Evolutionary conservation across 257 asterid genomes (phyloP).

Genomic region (Solanum corneliomulleri): DNA sequence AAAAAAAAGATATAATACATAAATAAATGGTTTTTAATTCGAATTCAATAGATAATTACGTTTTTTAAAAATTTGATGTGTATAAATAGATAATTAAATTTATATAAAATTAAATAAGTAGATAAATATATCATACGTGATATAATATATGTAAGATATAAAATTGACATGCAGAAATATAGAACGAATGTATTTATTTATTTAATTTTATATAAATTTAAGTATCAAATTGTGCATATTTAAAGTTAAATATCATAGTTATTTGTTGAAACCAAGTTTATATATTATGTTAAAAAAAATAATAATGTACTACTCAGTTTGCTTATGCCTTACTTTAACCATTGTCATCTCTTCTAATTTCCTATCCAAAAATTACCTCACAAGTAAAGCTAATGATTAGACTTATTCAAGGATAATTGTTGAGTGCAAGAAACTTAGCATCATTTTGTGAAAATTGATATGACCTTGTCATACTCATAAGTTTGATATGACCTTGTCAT

Average conservation of each 20-base stretch:
- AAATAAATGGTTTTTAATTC: too few species aligned
- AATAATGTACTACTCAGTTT: background rate
- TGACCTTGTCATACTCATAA: background rate
- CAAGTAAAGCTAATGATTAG: background rate
- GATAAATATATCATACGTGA: background rate
- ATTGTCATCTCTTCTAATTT: background rate
- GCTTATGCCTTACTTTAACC: background rate
- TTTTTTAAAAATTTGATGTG: too few species aligned
- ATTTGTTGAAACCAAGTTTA: background rate
- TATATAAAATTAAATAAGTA: too few species aligned
- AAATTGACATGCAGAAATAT: background rate
- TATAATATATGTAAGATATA: background rate
- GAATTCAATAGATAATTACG: too few species aligned
- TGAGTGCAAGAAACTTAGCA: background rate
- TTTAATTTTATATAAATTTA: too few species aligned
- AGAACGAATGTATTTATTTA: background rate
- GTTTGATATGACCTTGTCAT: too few species aligned
- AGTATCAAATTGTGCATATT: fast-evolving
- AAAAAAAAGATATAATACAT: background rate
- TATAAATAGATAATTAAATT: fast-evolving
- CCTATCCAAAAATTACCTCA: background rate
- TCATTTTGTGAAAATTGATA: background rate
- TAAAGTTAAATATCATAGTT: too few species aligned
- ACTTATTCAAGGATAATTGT: background rate
- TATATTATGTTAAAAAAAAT: too few species aligned